Evolutionary conservation across 768 basidiomycete genomes (phyloP), one percentile per base, ranked within the genome.

Genomic region (Hericium erinaceus): DNA sequence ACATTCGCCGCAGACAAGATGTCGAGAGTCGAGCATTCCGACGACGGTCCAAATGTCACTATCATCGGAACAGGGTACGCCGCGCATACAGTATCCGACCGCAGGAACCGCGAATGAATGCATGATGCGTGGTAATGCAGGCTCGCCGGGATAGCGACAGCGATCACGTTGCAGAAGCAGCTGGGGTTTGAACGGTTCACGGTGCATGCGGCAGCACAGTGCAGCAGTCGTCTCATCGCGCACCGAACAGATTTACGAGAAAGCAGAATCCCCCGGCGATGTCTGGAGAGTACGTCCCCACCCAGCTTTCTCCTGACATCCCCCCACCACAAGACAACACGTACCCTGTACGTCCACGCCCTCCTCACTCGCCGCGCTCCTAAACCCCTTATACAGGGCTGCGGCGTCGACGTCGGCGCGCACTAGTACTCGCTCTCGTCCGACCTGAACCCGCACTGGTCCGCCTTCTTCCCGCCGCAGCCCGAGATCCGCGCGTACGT

Each of bases 211-310:
- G 12, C 12, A 2, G n/a, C n/a, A 8, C 5, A 16, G 24, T 46
- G 2, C 9, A 41, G 18, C 52, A 6, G 18, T 11, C 13, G 41
- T 51, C 18, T 24, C 39, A 24, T 48, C n/a, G 28, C 37, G 9
- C 22, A 33, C 13, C 24, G 48, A 40, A 38, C 48, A 74, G 73
- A 70, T 73, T 39, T 70, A 71, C 57, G 72, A 73, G 54, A 64
- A 66, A 52, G 57, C 64, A 4, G 52, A 55, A 7, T 68, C 62
- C 20, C 57, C 72, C 13, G 67, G 68, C 3, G 68, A 67, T 11
- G 68, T 67, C 3, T 69, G 68, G 68, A 56, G 62, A 53, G 67
- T 68, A 41, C 26, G 59, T 51, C 5, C 16, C 44, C 12, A 20
- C 11, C 15, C 18, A 4, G 3, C 9, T 33, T 13, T 48, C 33